phyloP scores from a whole-genome alignment of 441 rosid genomes.

The Eutrema salsugineum region DNA sequence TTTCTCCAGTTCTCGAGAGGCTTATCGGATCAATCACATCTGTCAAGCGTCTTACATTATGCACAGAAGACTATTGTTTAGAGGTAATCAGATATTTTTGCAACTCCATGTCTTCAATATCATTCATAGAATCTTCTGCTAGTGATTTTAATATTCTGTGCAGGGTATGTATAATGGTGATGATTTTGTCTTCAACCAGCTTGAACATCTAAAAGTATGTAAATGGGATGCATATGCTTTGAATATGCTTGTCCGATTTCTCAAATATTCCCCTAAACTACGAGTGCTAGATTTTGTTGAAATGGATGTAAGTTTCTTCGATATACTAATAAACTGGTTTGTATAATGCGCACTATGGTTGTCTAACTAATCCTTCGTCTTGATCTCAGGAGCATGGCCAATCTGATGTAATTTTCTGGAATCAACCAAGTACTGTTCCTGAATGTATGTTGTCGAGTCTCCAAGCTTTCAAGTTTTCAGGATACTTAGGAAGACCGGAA shows the following conservation, averaged over 20 bases:
- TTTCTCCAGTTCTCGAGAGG: fast-evolving
- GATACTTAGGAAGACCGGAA: neutral
- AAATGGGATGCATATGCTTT: neutral
- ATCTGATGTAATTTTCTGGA: neutral
- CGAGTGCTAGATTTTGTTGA: neutral
- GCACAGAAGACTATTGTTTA: neutral
- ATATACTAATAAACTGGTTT: too few relatives aligned
- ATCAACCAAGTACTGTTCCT: neutral
- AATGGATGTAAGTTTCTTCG: neutral
- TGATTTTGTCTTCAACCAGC: neutral
- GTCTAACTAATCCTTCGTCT: neutral
- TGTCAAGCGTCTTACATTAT: neutral
- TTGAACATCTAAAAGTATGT: neutral
- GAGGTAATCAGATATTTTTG: neutral
- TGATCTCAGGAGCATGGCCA: neutral
- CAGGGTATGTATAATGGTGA: neutral
- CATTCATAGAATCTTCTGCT: neutral
- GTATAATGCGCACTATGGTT: neutral
- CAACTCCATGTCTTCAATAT: neutral
- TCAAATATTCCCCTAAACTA: neutral
- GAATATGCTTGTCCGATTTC: neutral
- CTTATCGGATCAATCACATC: neutral
- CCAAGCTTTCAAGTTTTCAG: neutral
- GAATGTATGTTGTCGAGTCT: neutral
- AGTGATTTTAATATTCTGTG: neutral